Evolutionary conservation across 352 stramenopile genomes (phyloP).

Genomic region (Globisporangium carolinianum): DNA sequence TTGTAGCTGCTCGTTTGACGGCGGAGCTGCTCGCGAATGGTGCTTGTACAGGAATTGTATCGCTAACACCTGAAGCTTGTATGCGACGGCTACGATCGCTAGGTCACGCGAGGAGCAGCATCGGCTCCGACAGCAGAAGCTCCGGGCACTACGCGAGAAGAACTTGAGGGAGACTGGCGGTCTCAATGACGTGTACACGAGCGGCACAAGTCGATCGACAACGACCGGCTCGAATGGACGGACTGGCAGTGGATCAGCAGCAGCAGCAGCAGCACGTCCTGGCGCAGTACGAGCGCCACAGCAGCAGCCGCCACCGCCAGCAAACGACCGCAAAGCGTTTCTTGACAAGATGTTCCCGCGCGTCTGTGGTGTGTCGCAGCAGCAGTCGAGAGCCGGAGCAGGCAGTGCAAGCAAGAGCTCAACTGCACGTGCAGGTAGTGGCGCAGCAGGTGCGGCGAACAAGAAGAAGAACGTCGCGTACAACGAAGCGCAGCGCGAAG

Average conservation of each 20-base stretch:
- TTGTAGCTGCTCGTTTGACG: neutral
- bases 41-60: too few species aligned
- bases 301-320: conserved; percentile 6
- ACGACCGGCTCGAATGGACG: neutral
- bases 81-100: neutral
- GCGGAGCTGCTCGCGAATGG: neutral
- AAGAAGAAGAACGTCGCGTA: conserved; percentile 37
- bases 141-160: conserved; percentile 17
- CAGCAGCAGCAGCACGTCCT: neutral
- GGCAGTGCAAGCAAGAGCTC: conserved; percentile 25
- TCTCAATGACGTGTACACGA: conserved; percentile 13
- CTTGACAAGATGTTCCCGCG: conserved; percentile 79
- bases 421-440: conserved; percentile 8
- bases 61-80: too few species aligned
- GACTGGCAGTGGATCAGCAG: neutral
- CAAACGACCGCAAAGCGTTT: conserved; percentile 51
- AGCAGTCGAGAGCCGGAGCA: conserved; percentile 1
- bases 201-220: neutral
- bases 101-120: conserved; percentile 58
- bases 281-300: neutral
- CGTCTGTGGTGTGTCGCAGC: conserved; percentile 38
- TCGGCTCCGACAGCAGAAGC: conserved; percentile 31
- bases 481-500: conserved; percentile 67
- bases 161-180: conserved; percentile 18
- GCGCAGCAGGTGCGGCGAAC: conserved; percentile 16